These are phyloP conservation scores for Salvia splendens DNA, from an alignment of 257 asterid species.

Conservation along the genomic window DNA sequence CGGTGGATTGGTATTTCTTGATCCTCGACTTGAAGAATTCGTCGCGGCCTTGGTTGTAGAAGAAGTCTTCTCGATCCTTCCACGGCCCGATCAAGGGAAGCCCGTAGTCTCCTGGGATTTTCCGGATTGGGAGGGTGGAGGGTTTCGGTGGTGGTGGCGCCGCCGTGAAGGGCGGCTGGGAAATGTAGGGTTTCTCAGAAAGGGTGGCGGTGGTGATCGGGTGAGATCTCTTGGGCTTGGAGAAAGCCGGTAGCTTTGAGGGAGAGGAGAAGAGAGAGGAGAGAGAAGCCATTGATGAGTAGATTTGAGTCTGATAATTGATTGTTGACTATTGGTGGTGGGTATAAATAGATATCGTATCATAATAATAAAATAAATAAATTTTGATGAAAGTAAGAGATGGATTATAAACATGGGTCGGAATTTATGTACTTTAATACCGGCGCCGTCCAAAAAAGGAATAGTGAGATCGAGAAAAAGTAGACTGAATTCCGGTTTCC, in stretches of 20 bases:
- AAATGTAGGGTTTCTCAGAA: conserved; percentile 43
- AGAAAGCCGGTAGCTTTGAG: conserved; percentile 17
- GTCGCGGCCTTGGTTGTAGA: conserved; percentile 72
- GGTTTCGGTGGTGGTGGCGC: conserved; percentile 1
- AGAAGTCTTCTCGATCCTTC: conserved; percentile 66
- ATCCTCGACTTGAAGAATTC: conserved; percentile 71
- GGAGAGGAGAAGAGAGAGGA: conserved; percentile 38
- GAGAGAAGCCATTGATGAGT: conserved; percentile 38
- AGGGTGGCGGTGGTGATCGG: conserved; percentile 39
- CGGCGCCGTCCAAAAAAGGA: not conserved
- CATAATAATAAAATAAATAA: not conserved
- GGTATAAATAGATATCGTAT: conserved; percentile 3
- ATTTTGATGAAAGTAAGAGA: not conserved
- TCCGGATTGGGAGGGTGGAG: conserved; percentile 35
- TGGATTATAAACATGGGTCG: not conserved
- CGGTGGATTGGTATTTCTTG: conserved; percentile 63
- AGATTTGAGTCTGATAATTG: not conserved
- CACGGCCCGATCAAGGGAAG: conserved; percentile 63
- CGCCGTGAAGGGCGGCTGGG: not conserved
- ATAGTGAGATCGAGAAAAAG: no score
- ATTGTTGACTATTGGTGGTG: not conserved
- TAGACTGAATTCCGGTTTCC: no score
- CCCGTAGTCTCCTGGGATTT: conserved; percentile 72
- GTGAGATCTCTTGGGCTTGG: not conserved
- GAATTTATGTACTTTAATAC: not conserved